Conservation (phyloP, 257 asterid genomes). For the Nicotiana noctiflora region DNA sequence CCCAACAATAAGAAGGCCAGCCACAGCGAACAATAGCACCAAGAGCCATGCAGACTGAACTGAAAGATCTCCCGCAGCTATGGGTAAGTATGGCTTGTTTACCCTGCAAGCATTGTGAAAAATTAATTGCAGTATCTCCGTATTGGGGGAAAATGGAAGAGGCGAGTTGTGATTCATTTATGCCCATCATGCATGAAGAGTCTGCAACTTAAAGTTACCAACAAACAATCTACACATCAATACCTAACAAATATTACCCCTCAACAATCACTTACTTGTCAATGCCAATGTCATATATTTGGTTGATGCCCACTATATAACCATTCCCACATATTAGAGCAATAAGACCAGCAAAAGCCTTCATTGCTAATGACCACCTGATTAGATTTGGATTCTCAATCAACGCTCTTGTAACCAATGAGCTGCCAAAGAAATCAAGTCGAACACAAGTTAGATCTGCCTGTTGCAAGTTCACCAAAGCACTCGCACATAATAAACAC, state of each 20-base stretch:
- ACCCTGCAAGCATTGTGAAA: constrained; percentile 52
- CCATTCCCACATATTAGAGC: constrained; percentile 98
- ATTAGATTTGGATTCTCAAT: constrained; percentile 88
- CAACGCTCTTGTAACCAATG: constrained; percentile 80
- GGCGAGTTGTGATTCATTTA: not conserved
- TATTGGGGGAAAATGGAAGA: not conserved
- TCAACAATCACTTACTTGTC: constrained; percentile 68
- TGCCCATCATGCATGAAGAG: not conserved
- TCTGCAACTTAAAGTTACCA: not conserved
- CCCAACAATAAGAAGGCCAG: constrained; percentile 74
- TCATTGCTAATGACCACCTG: constrained; percentile 77
- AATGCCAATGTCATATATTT: constrained; percentile 93
- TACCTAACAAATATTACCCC: not conserved
- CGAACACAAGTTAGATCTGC: constrained; percentile 1
- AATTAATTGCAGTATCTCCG: not conserved
- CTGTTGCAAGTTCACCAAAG: not conserved
- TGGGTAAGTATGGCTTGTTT: constrained; percentile 96
- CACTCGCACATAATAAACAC: constrained; percentile 13
- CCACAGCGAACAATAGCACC: constrained; percentile 63
- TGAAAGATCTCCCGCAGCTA: constrained; percentile 98
- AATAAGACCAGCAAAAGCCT: constrained; percentile 78
- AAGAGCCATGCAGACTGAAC: constrained; percentile 82
- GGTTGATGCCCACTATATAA: constrained; percentile 92
- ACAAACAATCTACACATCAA: not conserved
- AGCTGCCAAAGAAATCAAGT: constrained; percentile 39